These are phyloP conservation scores for Eutypella sp. DNA, from an alignment of 2,329 filamentous ascomycete genomes.

Conservation along the genomic window DNA sequence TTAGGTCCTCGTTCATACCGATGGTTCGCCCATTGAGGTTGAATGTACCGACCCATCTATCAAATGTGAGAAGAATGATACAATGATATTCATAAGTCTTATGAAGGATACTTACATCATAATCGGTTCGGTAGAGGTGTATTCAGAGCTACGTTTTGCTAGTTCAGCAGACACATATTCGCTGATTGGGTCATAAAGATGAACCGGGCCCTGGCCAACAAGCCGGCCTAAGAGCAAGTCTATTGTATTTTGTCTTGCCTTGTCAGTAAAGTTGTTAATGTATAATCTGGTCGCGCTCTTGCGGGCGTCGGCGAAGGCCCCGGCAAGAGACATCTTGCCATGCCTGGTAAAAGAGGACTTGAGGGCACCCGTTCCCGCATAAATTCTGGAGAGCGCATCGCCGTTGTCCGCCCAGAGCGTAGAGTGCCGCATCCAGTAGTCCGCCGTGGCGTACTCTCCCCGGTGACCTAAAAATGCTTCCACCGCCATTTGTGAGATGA, in stretches of 20 bases:
- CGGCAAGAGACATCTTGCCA: constrained; percentile 93
- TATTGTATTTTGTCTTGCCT: constrained; percentile 87
- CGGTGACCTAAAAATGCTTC: constrained; percentile 77
- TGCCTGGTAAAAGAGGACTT: constrained; percentile 93
- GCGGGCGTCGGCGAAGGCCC: constrained; percentile 87
- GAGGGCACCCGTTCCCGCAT: constrained; percentile 90
- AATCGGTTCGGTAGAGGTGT: constrained; percentile 67
- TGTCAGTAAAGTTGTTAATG: constrained; percentile 97
- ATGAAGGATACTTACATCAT: constrained; percentile 61
- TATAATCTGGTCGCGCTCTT: constrained; percentile 93
- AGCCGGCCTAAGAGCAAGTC: constrained; percentile 85
- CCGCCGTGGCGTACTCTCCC: constrained; percentile 61
- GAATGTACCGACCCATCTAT: constrained; percentile 71
- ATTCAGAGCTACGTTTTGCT: constrained; percentile 62
- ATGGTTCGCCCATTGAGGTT: constrained; percentile 87
- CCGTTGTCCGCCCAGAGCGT: constrained; percentile 97
- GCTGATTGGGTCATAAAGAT: constrained; percentile 90
- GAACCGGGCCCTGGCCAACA: constrained; percentile 76
- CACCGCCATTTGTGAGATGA: constrained; percentile 89
- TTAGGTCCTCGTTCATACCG: constrained; percentile 74
- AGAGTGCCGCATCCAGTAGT: constrained; percentile 90
- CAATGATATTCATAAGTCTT: neutral
- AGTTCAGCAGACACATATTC: constrained; percentile 82
- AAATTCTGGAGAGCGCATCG: constrained; percentile 88
- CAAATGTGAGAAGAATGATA: constrained; percentile 16